phyloP scores from a whole-genome alignment of 441 rosid species.

The Erodium texanum region DNA sequence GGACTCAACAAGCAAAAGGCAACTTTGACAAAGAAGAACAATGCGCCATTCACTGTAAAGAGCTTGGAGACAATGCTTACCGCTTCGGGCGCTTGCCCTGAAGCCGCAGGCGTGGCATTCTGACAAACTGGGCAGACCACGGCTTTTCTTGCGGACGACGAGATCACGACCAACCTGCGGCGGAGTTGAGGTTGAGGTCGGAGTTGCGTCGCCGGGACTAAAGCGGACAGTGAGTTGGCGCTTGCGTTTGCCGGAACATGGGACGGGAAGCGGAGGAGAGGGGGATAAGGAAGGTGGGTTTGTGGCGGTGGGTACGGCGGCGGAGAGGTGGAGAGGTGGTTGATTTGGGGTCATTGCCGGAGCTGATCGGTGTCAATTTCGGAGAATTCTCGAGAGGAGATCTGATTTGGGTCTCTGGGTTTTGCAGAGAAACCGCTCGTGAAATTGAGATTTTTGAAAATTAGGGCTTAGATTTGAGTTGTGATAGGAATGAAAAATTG shows the following conservation, averaged over 20 bases:
- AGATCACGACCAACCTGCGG: not conserved
- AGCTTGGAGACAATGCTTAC: conserved; percentile 30
- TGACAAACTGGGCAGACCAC: conserved; percentile 43
- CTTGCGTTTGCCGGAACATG: not conserved
- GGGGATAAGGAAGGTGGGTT: not conserved
- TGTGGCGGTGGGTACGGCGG: not conserved
- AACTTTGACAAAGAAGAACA: conserved; percentile 44
- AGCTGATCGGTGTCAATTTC: not conserved
- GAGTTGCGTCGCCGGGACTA: not conserved
- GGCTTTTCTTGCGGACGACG: conserved; percentile 27
- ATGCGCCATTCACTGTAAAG: conserved; percentile 62
- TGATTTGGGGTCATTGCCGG: not conserved
- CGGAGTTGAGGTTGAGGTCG: conserved; percentile 3
- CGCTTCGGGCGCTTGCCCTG: conserved; percentile 30
- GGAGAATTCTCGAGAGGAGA: not conserved
- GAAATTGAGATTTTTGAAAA: not conserved
- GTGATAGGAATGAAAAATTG: not conserved
- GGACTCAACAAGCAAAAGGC: conserved; percentile 33
- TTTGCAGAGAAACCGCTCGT: not conserved
- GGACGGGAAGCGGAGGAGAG: not conserved
- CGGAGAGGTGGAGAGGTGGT: not conserved
- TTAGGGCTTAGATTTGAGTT: not conserved
- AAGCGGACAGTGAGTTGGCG: not conserved
- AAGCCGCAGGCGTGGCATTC: conserved; percentile 53
- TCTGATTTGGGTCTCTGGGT: not conserved